phyloP scores from a whole-genome alignment of 1,284 basidiomycete genomes.

The Ustilago shanxiensis region DNA sequence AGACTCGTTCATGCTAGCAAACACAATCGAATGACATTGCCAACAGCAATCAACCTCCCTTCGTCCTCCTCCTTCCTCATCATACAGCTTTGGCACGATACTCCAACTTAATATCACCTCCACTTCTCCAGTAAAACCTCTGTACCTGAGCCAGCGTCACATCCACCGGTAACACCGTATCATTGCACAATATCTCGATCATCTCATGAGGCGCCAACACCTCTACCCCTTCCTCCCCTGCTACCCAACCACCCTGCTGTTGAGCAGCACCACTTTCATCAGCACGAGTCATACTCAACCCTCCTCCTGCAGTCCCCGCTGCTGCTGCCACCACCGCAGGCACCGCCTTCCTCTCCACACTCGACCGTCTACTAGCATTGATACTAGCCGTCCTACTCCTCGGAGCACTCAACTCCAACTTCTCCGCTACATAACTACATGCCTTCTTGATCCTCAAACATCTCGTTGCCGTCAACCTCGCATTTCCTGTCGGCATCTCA shows the following conservation, averaged over 20 bases:
- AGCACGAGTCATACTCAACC: conserved; percentile 38
- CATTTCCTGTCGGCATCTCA: conserved; percentile 75
- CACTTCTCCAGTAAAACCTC: conserved; percentile 46
- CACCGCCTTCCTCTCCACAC: conserved; percentile 19
- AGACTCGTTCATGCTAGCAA: too few species aligned
- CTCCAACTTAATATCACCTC: conserved; percentile 53
- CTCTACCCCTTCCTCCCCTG: background rate
- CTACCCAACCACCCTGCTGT: background rate
- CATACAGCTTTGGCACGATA: conserved; percentile 38
- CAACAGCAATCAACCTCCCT: background rate
- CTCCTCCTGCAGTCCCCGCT: background rate
- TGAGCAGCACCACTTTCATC: conserved; percentile 12
- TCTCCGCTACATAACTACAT: conserved; percentile 86
- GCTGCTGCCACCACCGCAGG: background rate
- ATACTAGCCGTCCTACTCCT: conserved; percentile 33
- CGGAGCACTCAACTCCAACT: conserved; percentile 76
- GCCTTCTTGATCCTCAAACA: conserved; percentile 88
- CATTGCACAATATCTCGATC: conserved; percentile 90
- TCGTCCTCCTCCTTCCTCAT: conserved; percentile 4
- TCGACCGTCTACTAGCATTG: conserved; percentile 41
- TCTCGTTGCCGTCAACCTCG: conserved; percentile 87
- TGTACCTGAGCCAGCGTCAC: conserved; percentile 81
- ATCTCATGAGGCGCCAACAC: conserved; percentile 76
- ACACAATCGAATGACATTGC: background rate
- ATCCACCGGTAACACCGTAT: conserved; percentile 80